Evolutionary conservation across 2,329 filamentous ascomycete genomes (phyloP), one percentile per base, ranked within the genome.

Genomic region (Trichocomaceae sp.): DNA sequence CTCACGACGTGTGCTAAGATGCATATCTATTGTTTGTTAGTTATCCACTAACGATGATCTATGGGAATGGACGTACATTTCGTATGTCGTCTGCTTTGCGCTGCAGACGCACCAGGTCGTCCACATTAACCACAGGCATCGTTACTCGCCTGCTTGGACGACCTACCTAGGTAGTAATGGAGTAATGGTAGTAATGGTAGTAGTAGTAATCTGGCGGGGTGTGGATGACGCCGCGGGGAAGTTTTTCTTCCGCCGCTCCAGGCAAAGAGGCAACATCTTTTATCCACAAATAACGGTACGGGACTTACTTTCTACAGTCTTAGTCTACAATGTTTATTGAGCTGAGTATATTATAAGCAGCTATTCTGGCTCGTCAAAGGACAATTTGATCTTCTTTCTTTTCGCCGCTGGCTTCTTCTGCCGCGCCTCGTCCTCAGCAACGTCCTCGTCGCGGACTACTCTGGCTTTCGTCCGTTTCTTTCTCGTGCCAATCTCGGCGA

Each of bases 71-170:
- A 71, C 83, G 71, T 79, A 95, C 90, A 81, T 99, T 99, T 77
- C 93, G 83, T 69, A 99, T 87, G 72, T 91, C 88, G 61, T 91
- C 84, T 63, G 90, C 83, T 69, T 91, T 87, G 70, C 84, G 83
- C 78, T 99, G 93, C 63, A 99, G 84, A 72, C 85, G 83, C 63
- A 93, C 87, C 67, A 99, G 83, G 79, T 95, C 91, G 63, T 96
- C 89, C 60, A 91, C 84, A 60, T 83, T 87, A 62, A 99, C 90
- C 62, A 96, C 85, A 61, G 93, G 92, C 93, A 99, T 99, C n/a
- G n/a, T n/a, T n/a, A n/a, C n/a, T n/a, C n/a, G n/a, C n/a, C n/a
- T n/a, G n/a, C n/a, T n/a, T n/a, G n/a, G n/a, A n/a, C n/a, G n/a
- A n/a, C n/a, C n/a, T n/a, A n/a, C n/a, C n/a, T n/a, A n/a, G n/a